A percentile compares a stretch with the other conserved stretches of the same genome.
These are phyloP conservation scores for Sclerotinia spermophila DNA, from an alignment of 2,329 filamentous ascomycete species.

Conservation along the genomic window DNA sequence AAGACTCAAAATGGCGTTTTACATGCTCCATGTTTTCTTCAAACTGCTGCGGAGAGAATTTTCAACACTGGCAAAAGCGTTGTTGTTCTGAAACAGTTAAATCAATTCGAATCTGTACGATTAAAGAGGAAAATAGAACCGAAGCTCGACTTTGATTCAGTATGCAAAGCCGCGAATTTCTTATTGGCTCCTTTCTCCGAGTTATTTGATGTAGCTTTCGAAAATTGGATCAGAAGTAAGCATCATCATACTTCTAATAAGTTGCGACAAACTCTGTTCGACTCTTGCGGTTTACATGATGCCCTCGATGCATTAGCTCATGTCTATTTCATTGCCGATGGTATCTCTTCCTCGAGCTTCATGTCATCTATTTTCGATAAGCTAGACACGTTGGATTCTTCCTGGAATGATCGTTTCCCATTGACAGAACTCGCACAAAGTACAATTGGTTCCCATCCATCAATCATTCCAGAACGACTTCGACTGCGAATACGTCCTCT, in stretches of 20 bases:
- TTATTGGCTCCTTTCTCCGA: conserved; percentile 67
- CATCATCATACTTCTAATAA: conserved; percentile 65
- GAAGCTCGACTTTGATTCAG: conserved; percentile 53
- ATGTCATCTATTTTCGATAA: conserved; percentile 69
- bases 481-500: conserved; percentile 51
- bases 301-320: conserved; percentile 64
- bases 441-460: conserved; percentile 54
- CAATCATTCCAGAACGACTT: conserved; percentile 59
- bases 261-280: conserved; percentile 63
- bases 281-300: conserved; percentile 62
- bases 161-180: conserved; percentile 47
- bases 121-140: conserved; percentile 41
- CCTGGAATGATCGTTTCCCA: conserved; percentile 79
- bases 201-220: conserved; percentile 67
- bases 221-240: conserved; percentile 72
- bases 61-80: conserved; percentile 88
- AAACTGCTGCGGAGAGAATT: conserved; percentile 65
- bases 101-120: conserved; percentile 45
- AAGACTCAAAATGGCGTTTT: conserved; percentile 55
- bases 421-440: conserved; percentile 75
- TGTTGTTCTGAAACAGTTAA: conserved; percentile 73
- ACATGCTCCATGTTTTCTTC: conserved; percentile 72
- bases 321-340: conserved; percentile 75
- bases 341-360: conserved; percentile 62
- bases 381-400: conserved; percentile 56